Base-by-base conservation (phyloP, 345 rosid species). In the Aurinia saxatilis region DNA sequence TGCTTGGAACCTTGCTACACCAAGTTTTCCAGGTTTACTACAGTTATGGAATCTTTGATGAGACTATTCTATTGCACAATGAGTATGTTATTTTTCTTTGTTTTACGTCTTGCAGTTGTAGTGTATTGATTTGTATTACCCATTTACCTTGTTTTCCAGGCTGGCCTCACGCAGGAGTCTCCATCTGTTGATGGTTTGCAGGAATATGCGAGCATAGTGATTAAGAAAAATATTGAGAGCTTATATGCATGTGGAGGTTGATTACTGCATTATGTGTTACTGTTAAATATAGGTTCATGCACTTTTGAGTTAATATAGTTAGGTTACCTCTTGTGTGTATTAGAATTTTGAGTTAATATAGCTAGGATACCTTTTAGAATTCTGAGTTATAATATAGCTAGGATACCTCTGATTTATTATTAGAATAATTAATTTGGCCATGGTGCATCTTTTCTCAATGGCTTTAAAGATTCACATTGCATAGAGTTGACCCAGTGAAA, bases 191-290 rank as follows among this genome's bases (percentile, higher is more conserved):
- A 78, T 13, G 81, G 77, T 77, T 74, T 90, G 82, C 84, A 85
- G 72, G 85, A 81, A 46, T 80, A 79, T 63, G 83, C 90, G 14
- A 76, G 81, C 75, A 67, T 72, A 31, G 90, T 84, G 73, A 78
- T 87, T 41, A 78, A 75, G 75, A 85, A 80, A 73, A 90, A 87
- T 80, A 72, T 87, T 38, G 96, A 90, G 72, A 87, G 84, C 78
- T 73, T 93, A 75, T 87, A 80, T 68, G 92, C 99, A 23, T 93
- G 97, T 76, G 90, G 91, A 84, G 99, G 97, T 92, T 66, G 72
- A 63, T 60, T 50, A 31, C 67, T 60, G 60, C 50, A n/a, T 45
- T 66, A 65, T 30, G 25, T 72, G 49, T 66, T 72, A 49, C 51
- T 50, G 31, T 44, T 53, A 10, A 54, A 38, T 46, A 41, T 37